Percentiles rank a stretch among this genome's conserved stretches.
These are phyloP conservation scores for Populus trichocarpa DNA, from an alignment of 441 rosid genomes.

Conservation along the genomic window DNA sequence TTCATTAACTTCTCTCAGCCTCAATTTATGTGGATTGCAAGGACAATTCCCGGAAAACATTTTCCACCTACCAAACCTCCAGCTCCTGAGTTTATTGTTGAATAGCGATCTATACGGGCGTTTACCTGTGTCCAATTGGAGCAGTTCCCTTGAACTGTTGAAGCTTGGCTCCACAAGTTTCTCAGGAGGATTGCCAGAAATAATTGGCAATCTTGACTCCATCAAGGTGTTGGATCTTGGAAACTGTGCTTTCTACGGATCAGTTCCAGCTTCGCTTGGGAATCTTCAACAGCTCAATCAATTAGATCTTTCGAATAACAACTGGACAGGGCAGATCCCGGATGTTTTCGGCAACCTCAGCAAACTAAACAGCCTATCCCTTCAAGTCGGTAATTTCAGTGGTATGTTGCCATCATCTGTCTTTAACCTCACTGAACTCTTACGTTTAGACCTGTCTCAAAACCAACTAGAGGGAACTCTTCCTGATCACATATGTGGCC, in stretches of 20 bases:
- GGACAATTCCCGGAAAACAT: constrained; percentile 7
- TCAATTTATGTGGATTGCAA: neutral
- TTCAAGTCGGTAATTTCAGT: neutral
- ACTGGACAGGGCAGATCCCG: constrained; percentile 5
- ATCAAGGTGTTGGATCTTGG: neutral
- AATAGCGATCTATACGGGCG: neutral
- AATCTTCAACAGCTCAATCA: constrained; percentile 2
- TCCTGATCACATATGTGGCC: neutral
- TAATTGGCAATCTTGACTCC: neutral
- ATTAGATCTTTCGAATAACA: neutral
- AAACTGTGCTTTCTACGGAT: neutral
- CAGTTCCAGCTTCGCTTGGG: constrained; percentile 12
- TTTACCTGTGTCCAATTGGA: constrained; percentile 13
- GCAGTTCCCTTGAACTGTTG: constrained; percentile 15
- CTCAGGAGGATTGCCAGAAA: neutral
- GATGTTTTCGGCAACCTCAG: constrained; percentile 3
- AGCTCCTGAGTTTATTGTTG: neutral
- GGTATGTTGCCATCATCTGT: constrained; percentile 7
- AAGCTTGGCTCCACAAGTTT: neutral
- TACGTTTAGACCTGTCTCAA: neutral
- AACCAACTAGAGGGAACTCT: constrained; percentile 6
- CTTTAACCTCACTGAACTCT: constrained; percentile 2
- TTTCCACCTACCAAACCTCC: constrained; percentile 6
- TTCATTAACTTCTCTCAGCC: constrained; percentile 9
- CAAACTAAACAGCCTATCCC: neutral